A percentile compares a stretch with the other conserved stretches of the same genome.
Conservation (phyloP, 345 rosid species). For the Reutealis trisperma region DNA sequence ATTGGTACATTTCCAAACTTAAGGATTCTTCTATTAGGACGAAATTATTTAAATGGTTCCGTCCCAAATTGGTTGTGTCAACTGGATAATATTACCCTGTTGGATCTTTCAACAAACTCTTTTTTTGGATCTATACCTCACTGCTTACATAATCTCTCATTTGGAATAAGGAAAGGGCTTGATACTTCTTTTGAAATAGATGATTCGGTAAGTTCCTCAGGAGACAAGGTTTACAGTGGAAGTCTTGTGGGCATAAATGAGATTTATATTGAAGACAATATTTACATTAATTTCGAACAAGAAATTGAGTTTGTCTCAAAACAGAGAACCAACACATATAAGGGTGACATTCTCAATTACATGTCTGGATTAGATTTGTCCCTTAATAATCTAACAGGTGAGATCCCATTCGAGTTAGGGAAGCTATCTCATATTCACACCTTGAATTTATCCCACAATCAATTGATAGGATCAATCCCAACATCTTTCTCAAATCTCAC, state of each 20-base stretch:
- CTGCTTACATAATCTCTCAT: background rate
- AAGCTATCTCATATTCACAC: background rate
- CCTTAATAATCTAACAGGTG: background rate
- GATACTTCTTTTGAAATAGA: too few species aligned
- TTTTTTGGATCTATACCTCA: background rate
- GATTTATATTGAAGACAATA: too few species aligned
- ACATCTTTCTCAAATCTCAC: too few species aligned
- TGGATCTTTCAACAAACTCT: background rate
- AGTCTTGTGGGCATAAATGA: too few species aligned
- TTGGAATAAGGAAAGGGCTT: background rate
- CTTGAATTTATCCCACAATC: background rate
- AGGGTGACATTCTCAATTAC: background rate
- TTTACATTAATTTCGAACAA: too few species aligned
- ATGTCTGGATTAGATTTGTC: slow-evolving; percentile 1
- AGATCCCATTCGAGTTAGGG: background rate
- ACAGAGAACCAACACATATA: background rate
- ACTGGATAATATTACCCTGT: background rate
- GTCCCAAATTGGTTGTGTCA: background rate
- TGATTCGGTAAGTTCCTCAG: too few species aligned
- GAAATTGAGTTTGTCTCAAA: background rate
- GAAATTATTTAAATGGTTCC: background rate
- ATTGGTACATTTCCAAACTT: background rate
- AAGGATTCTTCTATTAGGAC: background rate
- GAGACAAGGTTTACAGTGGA: too few species aligned
- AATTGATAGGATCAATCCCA: too few species aligned